Base-by-base conservation (phyloP, 768 basidiomycete genomes). In the Suillus cothurnatus region DNA sequence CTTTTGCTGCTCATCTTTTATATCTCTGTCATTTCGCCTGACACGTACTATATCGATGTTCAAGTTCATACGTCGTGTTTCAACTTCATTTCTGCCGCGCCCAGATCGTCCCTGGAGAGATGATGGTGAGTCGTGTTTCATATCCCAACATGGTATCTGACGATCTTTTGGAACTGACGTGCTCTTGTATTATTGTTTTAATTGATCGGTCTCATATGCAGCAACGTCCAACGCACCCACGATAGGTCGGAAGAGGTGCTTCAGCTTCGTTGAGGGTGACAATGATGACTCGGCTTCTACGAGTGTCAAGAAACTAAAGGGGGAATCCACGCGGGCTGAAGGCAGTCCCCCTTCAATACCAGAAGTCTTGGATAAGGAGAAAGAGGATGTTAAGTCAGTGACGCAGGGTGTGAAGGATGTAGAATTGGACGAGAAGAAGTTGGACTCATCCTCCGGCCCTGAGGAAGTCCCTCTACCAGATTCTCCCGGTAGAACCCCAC, bases 91-190 rank as follows among this genome's bases (percentile, higher is more conserved):
- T 26, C 85, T 91, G 69, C 87, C 88, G 32, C 85, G 90, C 61
- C 84, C 87, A 31, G 91, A 92, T 76, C 82, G 89, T 65, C 88
- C 90, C 39, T 92, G 91, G 91, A 83, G 84, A 70, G 90, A 92
- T 63, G 90, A 93, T 73, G 87, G 90, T 90, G 70, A 81, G 87
- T 73, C 63, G 63, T 66, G 66, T 67, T 65, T 58, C 66, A 66
- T 61, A 64, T 61, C 61, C 60, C 53, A 55, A 62, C 53, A 56
- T 61, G 38, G 53, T 32, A 43, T 55, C 41, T 61, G 41, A 60
- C 62, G 61, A 34, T 56, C 57, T 41, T 21, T 57, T 34, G 52
- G 52, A 64, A 59, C 68, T 67, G 63, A 68, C 63, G 50, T 67
- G 45, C 65, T n/a, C 56, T 71, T 62, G 63, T 60, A 53, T 68